Conservation (phyloP, 192 early-diverging fungal species). For the Thamnidium elegans region DNA sequence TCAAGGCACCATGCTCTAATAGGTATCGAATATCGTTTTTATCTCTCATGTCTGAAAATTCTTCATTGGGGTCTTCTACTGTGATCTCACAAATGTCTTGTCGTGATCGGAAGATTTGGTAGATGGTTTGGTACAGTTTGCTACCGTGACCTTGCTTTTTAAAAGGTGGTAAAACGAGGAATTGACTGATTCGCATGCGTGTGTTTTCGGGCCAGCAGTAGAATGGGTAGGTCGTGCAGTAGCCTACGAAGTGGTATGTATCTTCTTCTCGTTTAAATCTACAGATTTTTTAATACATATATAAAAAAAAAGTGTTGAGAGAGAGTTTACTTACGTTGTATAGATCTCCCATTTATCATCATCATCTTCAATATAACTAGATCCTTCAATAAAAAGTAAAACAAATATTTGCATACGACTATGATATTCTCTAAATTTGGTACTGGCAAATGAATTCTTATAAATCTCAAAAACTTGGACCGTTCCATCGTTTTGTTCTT, state of each 20-base stretch:
- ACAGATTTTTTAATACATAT: background rate
- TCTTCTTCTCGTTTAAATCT: slow-evolving; percentile 60
- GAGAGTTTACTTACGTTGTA: slow-evolving; percentile 37
- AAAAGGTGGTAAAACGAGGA: slow-evolving; percentile 88
- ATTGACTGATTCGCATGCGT: slow-evolving; percentile 90
- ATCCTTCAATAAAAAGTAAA: slow-evolving; percentile 88
- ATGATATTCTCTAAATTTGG: slow-evolving; percentile 74
- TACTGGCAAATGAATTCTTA: slow-evolving; percentile 64
- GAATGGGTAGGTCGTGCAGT: slow-evolving; percentile 81
- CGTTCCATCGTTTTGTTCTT: slow-evolving; percentile 38
- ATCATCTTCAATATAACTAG: slow-evolving; percentile 76
- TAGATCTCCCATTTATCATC: slow-evolving; percentile 83
- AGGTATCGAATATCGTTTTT: slow-evolving; percentile 74
- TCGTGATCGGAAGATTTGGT: slow-evolving; percentile 46
- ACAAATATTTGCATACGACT: slow-evolving; percentile 74
- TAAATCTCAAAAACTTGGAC: slow-evolving; percentile 66
- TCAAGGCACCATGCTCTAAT: slow-evolving; percentile 53
- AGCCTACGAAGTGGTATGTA: slow-evolving; percentile 78
- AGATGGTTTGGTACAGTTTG: slow-evolving; percentile 63
- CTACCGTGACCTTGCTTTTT: slow-evolving; percentile 82
- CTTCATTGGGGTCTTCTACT: slow-evolving; percentile 94
- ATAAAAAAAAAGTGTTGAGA: no score
- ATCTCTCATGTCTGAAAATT: slow-evolving; percentile 84
- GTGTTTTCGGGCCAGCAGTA: slow-evolving; percentile 76
- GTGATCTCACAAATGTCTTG: slow-evolving; percentile 57